These are phyloP conservation scores for Xylogone sp. DNA, from an alignment of 2,329 filamentous ascomycete genomes.

Conservation along the genomic window DNA sequence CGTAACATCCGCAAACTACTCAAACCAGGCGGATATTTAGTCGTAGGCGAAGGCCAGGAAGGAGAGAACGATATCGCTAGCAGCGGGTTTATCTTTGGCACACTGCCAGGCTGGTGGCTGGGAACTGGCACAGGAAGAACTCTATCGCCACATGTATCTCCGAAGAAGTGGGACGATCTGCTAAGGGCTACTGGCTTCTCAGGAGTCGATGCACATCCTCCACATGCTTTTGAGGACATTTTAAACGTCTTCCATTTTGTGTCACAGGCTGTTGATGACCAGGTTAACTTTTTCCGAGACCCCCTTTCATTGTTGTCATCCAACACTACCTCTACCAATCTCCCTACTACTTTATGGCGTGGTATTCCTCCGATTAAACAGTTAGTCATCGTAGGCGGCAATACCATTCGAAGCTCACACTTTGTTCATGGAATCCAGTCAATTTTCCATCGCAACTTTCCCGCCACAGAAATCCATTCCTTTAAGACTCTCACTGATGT, in stretches of 20 bases:
- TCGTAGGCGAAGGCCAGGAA: slow-evolving; percentile 37
- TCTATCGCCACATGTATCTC: slow-evolving; percentile 3
- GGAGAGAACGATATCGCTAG: background rate
- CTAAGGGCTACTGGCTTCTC: slow-evolving; percentile 24
- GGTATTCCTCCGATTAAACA: slow-evolving; percentile 2
- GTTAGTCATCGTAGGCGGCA: slow-evolving; percentile 19
- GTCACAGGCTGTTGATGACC: slow-evolving; percentile 30
- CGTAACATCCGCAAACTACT: slow-evolving; percentile 33
- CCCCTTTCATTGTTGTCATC: slow-evolving; percentile 16
- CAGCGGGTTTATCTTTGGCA: slow-evolving; percentile 1
- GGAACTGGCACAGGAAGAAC: slow-evolving; percentile 11
- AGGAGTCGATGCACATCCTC: slow-evolving; percentile 21
- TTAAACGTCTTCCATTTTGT: slow-evolving; percentile 19
- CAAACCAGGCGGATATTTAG: slow-evolving; percentile 41
- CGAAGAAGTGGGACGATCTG: slow-evolving; percentile 19
- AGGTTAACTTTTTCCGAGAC: slow-evolving; percentile 21
- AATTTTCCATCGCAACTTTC: background rate
- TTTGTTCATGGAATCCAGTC: slow-evolving; percentile 1
- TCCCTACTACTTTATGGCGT: too few species aligned
- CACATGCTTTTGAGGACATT: slow-evolving; percentile 1
- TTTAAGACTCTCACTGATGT: background rate
- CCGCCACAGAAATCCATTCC: background rate
- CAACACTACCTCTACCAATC: too few species aligned
- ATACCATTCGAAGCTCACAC: slow-evolving; percentile 3
- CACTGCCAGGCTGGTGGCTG: slow-evolving; percentile 13